phyloP scores from a whole-genome alignment of 352 stramenopile genomes.

The Pythium monospermum region DNA sequence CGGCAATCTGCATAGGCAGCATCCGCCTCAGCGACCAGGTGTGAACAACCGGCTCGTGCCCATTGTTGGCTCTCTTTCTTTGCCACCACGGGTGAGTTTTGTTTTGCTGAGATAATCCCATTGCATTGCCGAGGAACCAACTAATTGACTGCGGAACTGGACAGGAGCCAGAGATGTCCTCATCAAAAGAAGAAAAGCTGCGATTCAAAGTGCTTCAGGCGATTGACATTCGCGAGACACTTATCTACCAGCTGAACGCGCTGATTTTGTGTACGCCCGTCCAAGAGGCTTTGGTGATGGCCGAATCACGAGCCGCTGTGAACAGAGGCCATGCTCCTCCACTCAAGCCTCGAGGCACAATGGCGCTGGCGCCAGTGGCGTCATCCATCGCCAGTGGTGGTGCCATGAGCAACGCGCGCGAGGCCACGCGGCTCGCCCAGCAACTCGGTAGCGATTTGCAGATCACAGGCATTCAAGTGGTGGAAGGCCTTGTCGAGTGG shows the following conservation, averaged over 20 bases:
- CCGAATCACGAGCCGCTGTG: slow-evolving; percentile 33
- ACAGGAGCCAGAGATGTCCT: slow-evolving; percentile 18
- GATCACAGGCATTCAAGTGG: slow-evolving; percentile 58
- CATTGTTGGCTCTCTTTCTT: slow-evolving; percentile 23
- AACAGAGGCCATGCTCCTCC: slow-evolving; percentile 6
- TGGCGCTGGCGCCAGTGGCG: slow-evolving; percentile 11
- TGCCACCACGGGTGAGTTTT: slow-evolving; percentile 26
- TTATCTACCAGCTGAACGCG: slow-evolving; percentile 66
- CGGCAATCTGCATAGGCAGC: background rate
- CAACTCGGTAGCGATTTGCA: slow-evolving; percentile 62
- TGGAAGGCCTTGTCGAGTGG: slow-evolving; percentile 76
- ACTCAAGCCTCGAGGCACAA: slow-evolving; percentile 20
- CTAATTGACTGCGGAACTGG: too few relatives aligned
- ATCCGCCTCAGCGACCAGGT: slow-evolving; percentile 9
- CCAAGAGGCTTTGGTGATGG: slow-evolving; percentile 47
- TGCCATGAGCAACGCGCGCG: slow-evolving; percentile 59
- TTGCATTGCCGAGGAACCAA: too few relatives aligned
- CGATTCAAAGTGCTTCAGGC: slow-evolving; percentile 60
- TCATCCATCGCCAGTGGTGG: slow-evolving; percentile 3
- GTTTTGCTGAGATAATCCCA: too few relatives aligned
- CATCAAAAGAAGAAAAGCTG: slow-evolving; percentile 66
- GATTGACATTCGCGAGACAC: slow-evolving; percentile 59
- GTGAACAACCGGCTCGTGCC: slow-evolving; percentile 29
- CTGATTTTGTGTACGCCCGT: slow-evolving; percentile 66
- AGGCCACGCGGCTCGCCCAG: slow-evolving; percentile 67